A percentile compares a stretch with the other conserved stretches of the same genome.
phyloP scores from a whole-genome alignment of 2,329 filamentous ascomycete species.

The Alternaria hordeiaustralica region DNA sequence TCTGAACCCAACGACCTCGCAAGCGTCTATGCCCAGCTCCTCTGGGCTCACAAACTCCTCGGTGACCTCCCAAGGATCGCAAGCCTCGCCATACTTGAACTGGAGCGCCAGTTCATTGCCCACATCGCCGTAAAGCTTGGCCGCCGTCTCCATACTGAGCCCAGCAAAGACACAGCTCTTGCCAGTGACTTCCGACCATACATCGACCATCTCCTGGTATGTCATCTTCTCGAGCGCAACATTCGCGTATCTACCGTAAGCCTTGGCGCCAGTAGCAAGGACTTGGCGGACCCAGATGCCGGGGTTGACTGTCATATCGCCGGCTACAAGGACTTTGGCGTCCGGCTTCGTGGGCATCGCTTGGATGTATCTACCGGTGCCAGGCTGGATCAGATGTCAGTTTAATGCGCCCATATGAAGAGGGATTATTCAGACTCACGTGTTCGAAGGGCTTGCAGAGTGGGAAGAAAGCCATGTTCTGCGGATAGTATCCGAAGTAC shows the following conservation, averaged over 20 bases:
- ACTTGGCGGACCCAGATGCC: constrained; percentile 41
- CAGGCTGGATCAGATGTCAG: constrained; percentile 9
- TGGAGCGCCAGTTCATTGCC: constrained; percentile 35
- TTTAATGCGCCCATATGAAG: accelerated
- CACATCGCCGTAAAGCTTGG: constrained; percentile 26
- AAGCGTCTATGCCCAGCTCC: constrained; percentile 31
- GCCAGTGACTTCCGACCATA: constrained; percentile 37
- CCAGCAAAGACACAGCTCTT: constrained; percentile 34
- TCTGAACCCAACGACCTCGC: constrained; percentile 34
- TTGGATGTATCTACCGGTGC: constrained; percentile 31
- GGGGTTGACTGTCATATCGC: constrained; percentile 36
- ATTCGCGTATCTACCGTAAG: constrained; percentile 33
- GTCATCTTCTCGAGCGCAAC: constrained; percentile 35
- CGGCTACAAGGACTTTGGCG: constrained; percentile 31
- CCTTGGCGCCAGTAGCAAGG: constrained; percentile 20
- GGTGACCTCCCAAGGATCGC: constrained; percentile 33
- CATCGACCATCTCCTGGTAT: constrained; percentile 33
- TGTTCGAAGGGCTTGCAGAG: constrained; percentile 32
- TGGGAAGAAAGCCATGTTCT: constrained; percentile 40
- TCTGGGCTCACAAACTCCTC: constrained; percentile 30
- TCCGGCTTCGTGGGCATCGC: constrained; percentile 31
- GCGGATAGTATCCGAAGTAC: constrained; percentile 39
- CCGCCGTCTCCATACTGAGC: constrained; percentile 15
- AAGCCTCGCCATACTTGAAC: constrained; percentile 36
- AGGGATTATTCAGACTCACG: constrained; percentile 12